A percentile compares a stretch with the other conserved stretches of the same genome.
Conservation (phyloP, 768 basidiomycete genomes). For the Coprinopsis marcescibilis region DNA sequence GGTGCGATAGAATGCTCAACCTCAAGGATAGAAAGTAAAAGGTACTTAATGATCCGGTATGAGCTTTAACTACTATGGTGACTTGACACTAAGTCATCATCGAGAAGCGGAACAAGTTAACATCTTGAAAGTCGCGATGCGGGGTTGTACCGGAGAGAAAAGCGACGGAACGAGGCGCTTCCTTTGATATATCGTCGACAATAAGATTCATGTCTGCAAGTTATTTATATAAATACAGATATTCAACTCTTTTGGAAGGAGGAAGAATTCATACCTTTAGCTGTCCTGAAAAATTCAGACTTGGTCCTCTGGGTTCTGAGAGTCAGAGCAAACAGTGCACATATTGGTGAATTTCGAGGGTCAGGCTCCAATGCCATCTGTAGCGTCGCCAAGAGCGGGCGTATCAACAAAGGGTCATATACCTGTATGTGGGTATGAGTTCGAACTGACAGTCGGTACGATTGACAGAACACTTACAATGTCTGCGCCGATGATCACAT, state of each 20-base stretch:
- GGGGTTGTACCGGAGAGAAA: not conserved
- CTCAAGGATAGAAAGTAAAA: no score
- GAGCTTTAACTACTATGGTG: no score
- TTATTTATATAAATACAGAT: no score
- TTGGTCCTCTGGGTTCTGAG: constrained; percentile 54
- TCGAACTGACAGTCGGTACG: not conserved
- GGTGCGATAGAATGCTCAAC: no score
- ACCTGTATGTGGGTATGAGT: constrained; percentile 34
- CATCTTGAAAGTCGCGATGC: not conserved
- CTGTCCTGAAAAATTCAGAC: constrained; percentile 34
- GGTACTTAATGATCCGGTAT: no score
- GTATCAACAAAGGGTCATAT: constrained; percentile 60
- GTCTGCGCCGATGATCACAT: constrained; percentile 70
- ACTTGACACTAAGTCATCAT: no score
- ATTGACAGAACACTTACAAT: constrained; percentile 29
- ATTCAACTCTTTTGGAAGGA: not conserved
- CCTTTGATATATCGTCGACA: not conserved
- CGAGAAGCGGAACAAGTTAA: not conserved
- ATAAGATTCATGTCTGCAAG: not conserved
- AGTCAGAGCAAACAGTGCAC: constrained; percentile 47
- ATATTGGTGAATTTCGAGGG: constrained; percentile 15
- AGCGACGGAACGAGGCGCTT: not conserved
- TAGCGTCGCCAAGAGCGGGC: constrained; percentile 48
- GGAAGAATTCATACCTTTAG: constrained; percentile 22
- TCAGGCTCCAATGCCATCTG: constrained; percentile 32